Evolutionary conservation across 371 early-diverging fungal genomes (phyloP), one percentile per base, ranked within the genome.

Genomic region (Thermomucor indicae-seudaticae): DNA sequence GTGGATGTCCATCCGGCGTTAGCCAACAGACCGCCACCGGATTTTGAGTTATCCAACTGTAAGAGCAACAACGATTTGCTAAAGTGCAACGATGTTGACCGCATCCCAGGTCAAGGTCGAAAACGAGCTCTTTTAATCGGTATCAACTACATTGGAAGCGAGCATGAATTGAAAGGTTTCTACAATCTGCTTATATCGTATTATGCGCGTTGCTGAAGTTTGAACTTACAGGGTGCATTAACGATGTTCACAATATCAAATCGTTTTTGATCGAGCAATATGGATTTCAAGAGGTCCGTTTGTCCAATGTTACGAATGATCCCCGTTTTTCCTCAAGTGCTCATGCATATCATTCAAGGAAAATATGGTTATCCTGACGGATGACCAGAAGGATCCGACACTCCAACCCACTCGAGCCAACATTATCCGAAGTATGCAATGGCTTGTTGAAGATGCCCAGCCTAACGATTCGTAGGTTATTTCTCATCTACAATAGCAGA

Each of bases 191-290:
- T 30, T 5, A 23, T 38, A 19, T 47, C 17, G 16, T 19, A 22
- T 16, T 25, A 38, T n/a, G 38, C 3, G n/a, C 11, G 20, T 43
- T 16, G 22, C 28, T 16, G 24, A 38, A 4, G 2, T 8, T 20
- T 22, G 2, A 31, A 6, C 34, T 32, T 19, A 43, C 35, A 72
- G 91, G 94, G 14, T 97, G 96, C 68, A 85, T 92, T 59, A 95
- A 94, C 60, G 97, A 97, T 64, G 96, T 94, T 17, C 65, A 78
- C 40, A 91, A 90, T 66, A 81, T 97, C 34, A 85, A 87, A 56
- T 48, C 63, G 23, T 92, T 92, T 53, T 62, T 95, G 43, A 79
- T 59, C 1, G 52, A 68, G 22, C 59, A 75, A 22, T 91, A 81
- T 60, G 72, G 73, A 1, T 93, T 90, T 67, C 58, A 65, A 22